Percentiles rank a stretch among this genome's conserved stretches.
Conservation (phyloP, 1,139 yeast genomes). For the Eremothecium cymbalariae region DNA sequence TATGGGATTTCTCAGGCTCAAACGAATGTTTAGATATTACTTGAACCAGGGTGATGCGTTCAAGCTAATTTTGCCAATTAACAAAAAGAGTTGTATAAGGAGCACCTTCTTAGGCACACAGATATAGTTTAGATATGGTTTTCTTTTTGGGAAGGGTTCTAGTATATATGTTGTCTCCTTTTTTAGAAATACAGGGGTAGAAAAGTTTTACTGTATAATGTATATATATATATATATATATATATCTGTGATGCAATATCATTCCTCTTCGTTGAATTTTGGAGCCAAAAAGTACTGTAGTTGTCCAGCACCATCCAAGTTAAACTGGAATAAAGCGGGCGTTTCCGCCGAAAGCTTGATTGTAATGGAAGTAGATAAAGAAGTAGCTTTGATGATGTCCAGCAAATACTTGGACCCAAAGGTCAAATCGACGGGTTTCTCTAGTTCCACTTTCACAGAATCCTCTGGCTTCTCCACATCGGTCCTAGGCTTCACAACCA, state of each 20-base stretch:
- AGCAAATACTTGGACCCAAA: slow-evolving; percentile 86
- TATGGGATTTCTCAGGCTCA: slow-evolving; percentile 76
- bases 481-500: slow-evolving; percentile 75
- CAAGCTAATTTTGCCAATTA: slow-evolving; percentile 62
- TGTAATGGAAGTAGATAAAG: slow-evolving; percentile 68
- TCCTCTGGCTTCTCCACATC: slow-evolving; percentile 75
- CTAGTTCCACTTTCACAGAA: slow-evolving; percentile 66
- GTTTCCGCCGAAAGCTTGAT: slow-evolving; percentile 83
- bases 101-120: slow-evolving; percentile 33
- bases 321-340: slow-evolving; percentile 91
- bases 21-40: slow-evolving; percentile 78
- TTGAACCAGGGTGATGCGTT: slow-evolving; percentile 90
- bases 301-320: slow-evolving; percentile 77
- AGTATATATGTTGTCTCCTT: neutral
- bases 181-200: neutral
- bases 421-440: slow-evolving; percentile 79
- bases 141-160: neutral
- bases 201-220: neutral
- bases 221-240: no score
- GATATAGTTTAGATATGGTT: no score
- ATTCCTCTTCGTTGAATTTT: slow-evolving; percentile 86
- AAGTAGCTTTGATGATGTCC: slow-evolving; percentile 87
- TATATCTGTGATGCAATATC: slow-evolving; percentile 15
- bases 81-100: slow-evolving; percentile 41
- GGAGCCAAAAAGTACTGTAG: slow-evolving; percentile 96